Percentiles rank a stretch among this genome's conserved stretches.
These are phyloP conservation scores for Lanmaoa pseudosensibilis DNA, from an alignment of 768 basidiomycete species.

Conservation along the genomic window DNA sequence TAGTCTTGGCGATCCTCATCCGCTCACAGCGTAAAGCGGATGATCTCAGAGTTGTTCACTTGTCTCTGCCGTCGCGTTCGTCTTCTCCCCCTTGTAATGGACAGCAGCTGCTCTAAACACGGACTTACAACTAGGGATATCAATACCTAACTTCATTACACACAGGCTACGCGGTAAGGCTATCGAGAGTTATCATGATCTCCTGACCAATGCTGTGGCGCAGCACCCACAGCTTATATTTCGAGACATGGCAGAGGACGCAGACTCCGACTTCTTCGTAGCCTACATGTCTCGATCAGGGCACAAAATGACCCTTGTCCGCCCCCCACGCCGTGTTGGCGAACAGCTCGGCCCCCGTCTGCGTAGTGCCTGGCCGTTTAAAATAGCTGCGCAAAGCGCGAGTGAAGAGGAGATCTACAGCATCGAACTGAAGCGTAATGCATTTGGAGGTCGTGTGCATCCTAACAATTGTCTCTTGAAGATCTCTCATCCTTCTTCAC, in stretches of 20 bases:
- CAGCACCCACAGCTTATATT: constrained; percentile 71
- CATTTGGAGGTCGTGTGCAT: constrained; percentile 33
- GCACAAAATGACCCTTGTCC: constrained; percentile 48
- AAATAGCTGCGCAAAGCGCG: constrained; percentile 41
- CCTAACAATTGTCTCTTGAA: background rate
- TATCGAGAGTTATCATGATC: constrained; percentile 16
- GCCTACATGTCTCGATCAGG: constrained; percentile 64
- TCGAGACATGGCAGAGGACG: constrained; percentile 49
- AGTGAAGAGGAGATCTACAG: constrained; percentile 53
- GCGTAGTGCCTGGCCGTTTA: constrained; percentile 43
- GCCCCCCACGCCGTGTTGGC: constrained; percentile 40
- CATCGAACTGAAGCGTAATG: constrained; percentile 52
- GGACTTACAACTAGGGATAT: constrained; percentile 54
- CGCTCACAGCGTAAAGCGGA: constrained; percentile 50
- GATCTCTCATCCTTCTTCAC: constrained; percentile 4
- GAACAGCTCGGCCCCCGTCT: constrained; percentile 40
- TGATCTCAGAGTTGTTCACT: constrained; percentile 60
- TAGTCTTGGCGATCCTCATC: constrained; percentile 23
- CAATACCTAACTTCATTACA: constrained; percentile 66
- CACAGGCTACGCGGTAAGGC: constrained; percentile 49
- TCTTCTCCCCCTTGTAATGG: constrained; percentile 10
- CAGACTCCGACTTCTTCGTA: constrained; percentile 57
- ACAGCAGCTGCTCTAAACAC: constrained; percentile 10
- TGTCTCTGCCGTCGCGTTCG: constrained; percentile 60
- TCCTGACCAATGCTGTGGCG: constrained; percentile 14